Percentiles rank a stretch among this genome's conserved stretches.
Evolutionary conservation across 2,329 filamentous ascomycete genomes (phyloP).

Genomic region (Aureobasidium zeae): DNA sequence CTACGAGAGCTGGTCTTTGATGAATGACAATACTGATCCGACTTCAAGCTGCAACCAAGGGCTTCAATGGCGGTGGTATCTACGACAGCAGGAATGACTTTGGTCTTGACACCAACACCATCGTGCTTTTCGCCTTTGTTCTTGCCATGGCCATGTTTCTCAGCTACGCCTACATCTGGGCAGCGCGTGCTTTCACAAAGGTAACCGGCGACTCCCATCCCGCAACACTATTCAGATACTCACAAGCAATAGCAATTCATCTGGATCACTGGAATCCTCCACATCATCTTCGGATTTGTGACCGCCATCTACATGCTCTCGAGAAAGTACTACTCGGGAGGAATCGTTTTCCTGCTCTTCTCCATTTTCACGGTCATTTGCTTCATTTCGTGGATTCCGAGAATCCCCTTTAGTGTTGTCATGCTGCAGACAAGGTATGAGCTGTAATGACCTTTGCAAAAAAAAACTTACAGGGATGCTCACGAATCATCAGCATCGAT

Average conservation of each 20-base stretch:
- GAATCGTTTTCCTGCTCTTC: slow-evolving; percentile 80
- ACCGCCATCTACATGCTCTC: slow-evolving; percentile 81
- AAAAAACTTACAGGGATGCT: background rate
- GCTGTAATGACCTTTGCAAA: background rate
- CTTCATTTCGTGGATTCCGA: slow-evolving; percentile 80
- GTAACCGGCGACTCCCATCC: slow-evolving; percentile 34
- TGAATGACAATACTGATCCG: background rate
- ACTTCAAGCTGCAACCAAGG: slow-evolving; percentile 43
- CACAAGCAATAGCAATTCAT: slow-evolving; percentile 63
- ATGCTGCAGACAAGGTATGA: slow-evolving; percentile 63
- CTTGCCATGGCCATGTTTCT: slow-evolving; percentile 64
- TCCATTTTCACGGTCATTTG: slow-evolving; percentile 69
- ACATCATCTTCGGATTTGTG: slow-evolving; percentile 73
- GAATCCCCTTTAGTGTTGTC: slow-evolving; percentile 83
- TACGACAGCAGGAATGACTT: slow-evolving; percentile 59
- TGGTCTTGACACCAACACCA: slow-evolving; percentile 69
- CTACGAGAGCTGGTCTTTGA: background rate
- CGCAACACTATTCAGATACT: slow-evolving; percentile 11
- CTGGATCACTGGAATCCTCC: slow-evolving; percentile 83
- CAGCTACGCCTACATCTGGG: slow-evolving; percentile 66
- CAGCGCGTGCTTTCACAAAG: slow-evolving; percentile 55
- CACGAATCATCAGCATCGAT: slow-evolving; percentile 49
- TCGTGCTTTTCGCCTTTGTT: slow-evolving; percentile 75
- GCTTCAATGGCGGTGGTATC: slow-evolving; percentile 61
- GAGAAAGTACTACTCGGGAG: slow-evolving; percentile 67